Evolutionary conservation across 768 basidiomycete genomes (phyloP).

Genomic region (Lepiota subincarnata): DNA sequence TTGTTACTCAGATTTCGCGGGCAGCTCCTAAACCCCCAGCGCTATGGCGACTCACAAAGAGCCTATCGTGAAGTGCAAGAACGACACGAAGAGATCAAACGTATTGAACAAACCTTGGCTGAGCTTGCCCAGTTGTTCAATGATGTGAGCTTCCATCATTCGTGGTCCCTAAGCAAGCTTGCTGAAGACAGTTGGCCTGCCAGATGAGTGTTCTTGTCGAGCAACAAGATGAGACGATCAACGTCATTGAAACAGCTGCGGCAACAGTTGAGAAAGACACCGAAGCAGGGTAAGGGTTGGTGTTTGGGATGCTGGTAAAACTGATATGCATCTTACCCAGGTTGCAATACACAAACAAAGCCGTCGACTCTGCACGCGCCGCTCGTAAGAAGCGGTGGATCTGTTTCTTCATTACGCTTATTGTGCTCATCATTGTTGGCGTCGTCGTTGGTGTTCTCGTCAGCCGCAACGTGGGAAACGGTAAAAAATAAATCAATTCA

Average conservation of each 20-base stretch:
- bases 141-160: constrained; percentile 61
- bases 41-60: constrained; percentile 77
- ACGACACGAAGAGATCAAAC: constrained; percentile 92
- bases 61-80: constrained; percentile 98
- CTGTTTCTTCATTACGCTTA: constrained; percentile 74
- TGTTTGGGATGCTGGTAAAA: not conserved
- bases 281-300: constrained; percentile 66
- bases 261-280: constrained; percentile 74
- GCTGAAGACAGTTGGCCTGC: not conserved
- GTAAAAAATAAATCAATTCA: constrained; percentile 22
- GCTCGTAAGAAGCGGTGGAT: constrained; percentile 98
- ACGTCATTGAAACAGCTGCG: constrained; percentile 77
- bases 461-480: constrained; percentile 37
- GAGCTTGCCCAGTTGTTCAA: constrained; percentile 96
- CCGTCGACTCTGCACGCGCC: constrained; percentile 78
- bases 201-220: constrained; percentile 95
- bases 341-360: constrained; percentile 78
- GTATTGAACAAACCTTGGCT: constrained; percentile 88
- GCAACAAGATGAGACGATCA: constrained; percentile 88
- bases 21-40: constrained; percentile 83
- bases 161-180: too few relatives aligned
- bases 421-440: constrained; percentile 64
- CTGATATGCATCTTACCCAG: constrained; percentile 34
- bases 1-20: constrained; percentile 4
- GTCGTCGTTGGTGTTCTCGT: constrained; percentile 59